These are phyloP conservation scores for Casuarina equisetifolia DNA, from an alignment of 306 rosid genomes.

Conservation along the genomic window DNA sequence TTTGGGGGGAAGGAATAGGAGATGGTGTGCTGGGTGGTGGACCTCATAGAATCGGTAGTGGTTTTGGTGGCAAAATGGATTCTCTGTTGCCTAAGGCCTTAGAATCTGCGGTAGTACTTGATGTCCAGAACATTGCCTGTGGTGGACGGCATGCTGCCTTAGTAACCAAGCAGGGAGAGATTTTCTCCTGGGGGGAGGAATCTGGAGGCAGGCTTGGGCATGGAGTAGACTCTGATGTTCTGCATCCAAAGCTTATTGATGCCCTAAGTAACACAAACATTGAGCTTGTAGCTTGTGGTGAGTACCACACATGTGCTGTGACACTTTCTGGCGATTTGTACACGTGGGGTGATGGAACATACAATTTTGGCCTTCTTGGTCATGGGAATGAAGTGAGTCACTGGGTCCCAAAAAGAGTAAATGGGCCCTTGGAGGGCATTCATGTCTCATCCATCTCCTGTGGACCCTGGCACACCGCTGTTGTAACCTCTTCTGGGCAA, in stretches of 20 bases:
- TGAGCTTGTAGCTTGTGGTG: conserved; percentile 99
- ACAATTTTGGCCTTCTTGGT: conserved; percentile 91
- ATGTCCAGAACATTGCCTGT: conserved; percentile 93
- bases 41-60: conserved; percentile 71
- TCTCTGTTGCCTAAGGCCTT: conserved; percentile 89
- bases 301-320: conserved; percentile 95
- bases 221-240: conserved; percentile 91
- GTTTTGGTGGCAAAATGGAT: conserved; percentile 67
- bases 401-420: conserved; percentile 97
- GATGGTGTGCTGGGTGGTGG: conserved; percentile 98
- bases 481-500: conserved; percentile 96
- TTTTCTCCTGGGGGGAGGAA: conserved; percentile 99
- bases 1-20: conserved; percentile 98
- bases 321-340: conserved; percentile 96
- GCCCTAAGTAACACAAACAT: conserved; percentile 78
- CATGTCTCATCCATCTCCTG: conserved; percentile 93
- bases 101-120: conserved; percentile 94
- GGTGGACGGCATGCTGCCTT: conserved; percentile 96
- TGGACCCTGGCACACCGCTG: conserved; percentile 99
- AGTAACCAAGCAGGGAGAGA: conserved; percentile 96
- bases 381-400: conserved; percentile 98
- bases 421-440: conserved; percentile 93
- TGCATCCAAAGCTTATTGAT: conserved; percentile 91
- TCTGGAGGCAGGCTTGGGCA: conserved; percentile 99
- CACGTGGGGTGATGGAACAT: conserved; percentile 98